Evolutionary conservation across 75 land plant species (phyloP), one percentile per base, ranked within the genome.

Genomic region (Cunninghamia lanceolata): DNA sequence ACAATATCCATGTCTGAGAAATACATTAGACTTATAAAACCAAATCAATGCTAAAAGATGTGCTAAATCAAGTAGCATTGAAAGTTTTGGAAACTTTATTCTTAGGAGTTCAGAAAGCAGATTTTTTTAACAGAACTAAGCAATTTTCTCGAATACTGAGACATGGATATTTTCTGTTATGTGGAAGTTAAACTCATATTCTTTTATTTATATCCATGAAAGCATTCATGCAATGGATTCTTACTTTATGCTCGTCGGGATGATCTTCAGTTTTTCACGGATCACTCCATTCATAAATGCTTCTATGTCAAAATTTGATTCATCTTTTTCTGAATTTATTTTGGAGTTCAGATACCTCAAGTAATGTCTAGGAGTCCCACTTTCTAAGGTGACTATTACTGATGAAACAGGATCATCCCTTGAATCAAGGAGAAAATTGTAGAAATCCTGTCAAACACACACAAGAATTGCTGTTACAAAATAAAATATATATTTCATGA

Each of bases 271-370:
- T 90, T 96, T 96, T 77, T 95, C 52, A 52, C 86, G 93, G 39
- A 95, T 89, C 14, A 85, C 88, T 77, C 92, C 94, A 87, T 96
- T 92, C 99, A 96, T 96, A 52, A 96, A 85, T 83, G 63, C 45
- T 50, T 43, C 82, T 59, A 94, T 16, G 82, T 88, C 86, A 77
- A 84, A 89, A 45, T 7, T 82, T 71, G 85, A 80, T 82, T 59
- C 85, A 82, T 83, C 77, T 81, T 71, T 79, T 17, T 85, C 40
- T 15, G 85, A 47, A 83, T 70, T 54, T 8, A 45, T 75, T 32
- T 87, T 74, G 46, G 90, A 86, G 68, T 59, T 85, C 9, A 92
- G 66, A 73, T 91, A 92, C 77, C 81, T 83, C 21, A 90, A 88
- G 43, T 91, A 88, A 73, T 54, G 66, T 53, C 40, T 9, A 52